Evolutionary conservation across 257 asterid species (phyloP).

Genomic region (Echium plantagineum): DNA sequence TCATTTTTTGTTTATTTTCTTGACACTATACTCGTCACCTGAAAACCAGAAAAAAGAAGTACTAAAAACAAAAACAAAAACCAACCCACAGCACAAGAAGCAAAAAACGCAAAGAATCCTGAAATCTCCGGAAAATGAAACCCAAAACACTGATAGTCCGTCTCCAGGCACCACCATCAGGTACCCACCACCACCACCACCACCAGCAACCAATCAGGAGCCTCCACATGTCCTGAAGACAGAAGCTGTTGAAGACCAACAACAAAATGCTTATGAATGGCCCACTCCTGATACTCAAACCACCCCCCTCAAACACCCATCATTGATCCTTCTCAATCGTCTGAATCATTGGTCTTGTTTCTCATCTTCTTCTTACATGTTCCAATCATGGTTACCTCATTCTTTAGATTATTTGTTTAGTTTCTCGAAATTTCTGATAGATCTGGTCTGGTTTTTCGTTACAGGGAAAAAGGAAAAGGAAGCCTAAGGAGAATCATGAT

Average conservation of each 20-base stretch:
- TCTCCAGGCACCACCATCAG: constrained; percentile 1
- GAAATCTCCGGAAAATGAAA: not conserved
- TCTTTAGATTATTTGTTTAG: not conserved
- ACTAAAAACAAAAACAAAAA: not conserved
- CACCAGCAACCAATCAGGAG: not conserved
- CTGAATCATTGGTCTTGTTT: constrained; percentile 10
- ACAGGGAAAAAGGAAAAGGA: constrained; percentile 89
- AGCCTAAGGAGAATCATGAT: constrained; percentile 67
- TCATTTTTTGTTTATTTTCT: not conserved
- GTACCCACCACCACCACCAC: not conserved
- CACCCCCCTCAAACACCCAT: constrained; percentile 2
- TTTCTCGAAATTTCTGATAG: constrained; percentile 8
- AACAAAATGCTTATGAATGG: constrained; percentile 16
- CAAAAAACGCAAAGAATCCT: not conserved
- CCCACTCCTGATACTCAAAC: constrained; percentile 6
- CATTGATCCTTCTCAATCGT: constrained; percentile 9
- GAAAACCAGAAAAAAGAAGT: not conserved
- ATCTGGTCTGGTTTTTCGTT: constrained; percentile 13
- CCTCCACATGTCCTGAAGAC: constrained; percentile 3
- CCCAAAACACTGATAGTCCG: not conserved
- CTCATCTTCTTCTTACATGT: too few species aligned
- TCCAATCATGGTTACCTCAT: constrained; percentile 16
- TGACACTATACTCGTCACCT: not conserved
- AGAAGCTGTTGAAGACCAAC: constrained; percentile 13
- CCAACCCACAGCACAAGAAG: not conserved